A percentile compares a stretch with the other conserved stretches of the same genome.
These are phyloP conservation scores for Diutina pseudorugosa DNA, from an alignment of 1,139 yeast species.

Conservation along the genomic window DNA sequence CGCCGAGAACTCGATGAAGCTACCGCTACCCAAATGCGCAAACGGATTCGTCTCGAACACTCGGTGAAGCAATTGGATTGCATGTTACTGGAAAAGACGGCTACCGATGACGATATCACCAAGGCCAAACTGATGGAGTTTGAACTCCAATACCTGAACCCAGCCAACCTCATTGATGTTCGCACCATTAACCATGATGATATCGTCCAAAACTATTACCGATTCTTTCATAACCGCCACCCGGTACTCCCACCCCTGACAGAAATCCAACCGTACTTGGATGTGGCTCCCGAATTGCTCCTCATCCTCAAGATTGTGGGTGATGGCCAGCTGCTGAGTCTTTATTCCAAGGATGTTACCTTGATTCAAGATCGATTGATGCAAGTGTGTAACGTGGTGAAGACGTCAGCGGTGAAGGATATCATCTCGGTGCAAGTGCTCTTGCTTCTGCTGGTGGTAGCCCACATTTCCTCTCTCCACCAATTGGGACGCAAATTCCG, in stretches of 20 bases:
- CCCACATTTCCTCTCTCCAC: conserved; percentile 37
- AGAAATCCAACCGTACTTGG: conserved; percentile 19
- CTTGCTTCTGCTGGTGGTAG: conserved; percentile 23
- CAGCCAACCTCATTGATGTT: conserved; percentile 4
- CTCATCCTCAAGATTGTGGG: conserved; percentile 32
- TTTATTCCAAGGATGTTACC: conserved; percentile 20
- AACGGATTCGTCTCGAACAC: background rate
- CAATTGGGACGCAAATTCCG: conserved; percentile 27
- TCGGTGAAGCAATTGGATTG: conserved; percentile 1
- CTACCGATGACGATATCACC: background rate
- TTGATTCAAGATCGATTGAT: conserved; percentile 22
- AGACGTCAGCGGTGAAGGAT: conserved; percentile 16
- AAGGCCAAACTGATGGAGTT: conserved; percentile 5
- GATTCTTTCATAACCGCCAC: conserved; percentile 26
- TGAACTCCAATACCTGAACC: conserved; percentile 4
- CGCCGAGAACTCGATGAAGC: background rate
- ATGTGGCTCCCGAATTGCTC: conserved; percentile 23
- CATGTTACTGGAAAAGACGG: background rate
- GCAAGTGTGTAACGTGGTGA: conserved; percentile 21
- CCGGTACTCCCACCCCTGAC: conserved; percentile 30
- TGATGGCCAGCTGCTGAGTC: conserved; percentile 28
- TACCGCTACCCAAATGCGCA: background rate
- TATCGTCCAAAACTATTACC: conserved; percentile 25
- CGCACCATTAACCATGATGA: conserved; percentile 8
- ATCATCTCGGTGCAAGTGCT: conserved; percentile 29